Percentiles rank a stretch among this genome's conserved stretches.
Evolutionary conservation across 163 green algal genomes (phyloP).

Genomic region (Scenedesmus sp.): DNA sequence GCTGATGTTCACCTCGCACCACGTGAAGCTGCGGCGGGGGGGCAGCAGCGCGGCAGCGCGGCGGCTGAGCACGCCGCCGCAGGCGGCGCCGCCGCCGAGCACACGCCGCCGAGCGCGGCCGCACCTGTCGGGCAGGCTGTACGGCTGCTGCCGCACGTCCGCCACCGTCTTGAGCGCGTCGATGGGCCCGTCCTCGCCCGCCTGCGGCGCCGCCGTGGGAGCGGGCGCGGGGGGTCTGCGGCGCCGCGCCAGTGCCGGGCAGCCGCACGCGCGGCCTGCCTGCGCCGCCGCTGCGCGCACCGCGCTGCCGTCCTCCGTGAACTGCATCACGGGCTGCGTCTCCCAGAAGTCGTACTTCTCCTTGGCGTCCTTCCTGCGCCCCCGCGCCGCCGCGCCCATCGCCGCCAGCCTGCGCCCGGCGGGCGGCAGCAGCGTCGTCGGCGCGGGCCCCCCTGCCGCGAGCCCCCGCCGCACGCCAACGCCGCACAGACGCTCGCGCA

Average conservation of each 20-base stretch:
- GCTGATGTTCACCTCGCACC: conserved; percentile 90
- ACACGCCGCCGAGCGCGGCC: neutral
- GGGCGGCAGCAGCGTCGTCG: no score
- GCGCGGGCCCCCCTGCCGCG: no score
- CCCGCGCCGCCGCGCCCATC: no score
- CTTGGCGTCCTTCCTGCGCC: conserved; percentile 54
- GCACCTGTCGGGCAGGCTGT: conserved; percentile 78
- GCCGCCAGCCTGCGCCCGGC: no score
- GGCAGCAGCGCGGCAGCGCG: neutral
- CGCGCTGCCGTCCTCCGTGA: conserved; percentile 64
- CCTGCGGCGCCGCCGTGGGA: conserved; percentile 40
- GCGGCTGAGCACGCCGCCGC: neutral
- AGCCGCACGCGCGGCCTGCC: neutral
- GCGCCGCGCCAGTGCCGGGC: neutral
- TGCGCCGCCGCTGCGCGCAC: neutral
- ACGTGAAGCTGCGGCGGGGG: conserved; percentile 95
- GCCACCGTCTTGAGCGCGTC: conserved; percentile 80
- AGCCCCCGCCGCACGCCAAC: no score
- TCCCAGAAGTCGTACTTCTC: conserved; percentile 95
- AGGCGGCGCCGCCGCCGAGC: no score
- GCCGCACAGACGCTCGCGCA: no score
- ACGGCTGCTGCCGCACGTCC: conserved; percentile 88
- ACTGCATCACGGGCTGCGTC: conserved; percentile 96
- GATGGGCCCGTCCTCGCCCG: conserved; percentile 87
- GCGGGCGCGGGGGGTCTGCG: neutral